phyloP scores from a whole-genome alignment of 345 rosid genomes.

The Acer saccharum region DNA sequence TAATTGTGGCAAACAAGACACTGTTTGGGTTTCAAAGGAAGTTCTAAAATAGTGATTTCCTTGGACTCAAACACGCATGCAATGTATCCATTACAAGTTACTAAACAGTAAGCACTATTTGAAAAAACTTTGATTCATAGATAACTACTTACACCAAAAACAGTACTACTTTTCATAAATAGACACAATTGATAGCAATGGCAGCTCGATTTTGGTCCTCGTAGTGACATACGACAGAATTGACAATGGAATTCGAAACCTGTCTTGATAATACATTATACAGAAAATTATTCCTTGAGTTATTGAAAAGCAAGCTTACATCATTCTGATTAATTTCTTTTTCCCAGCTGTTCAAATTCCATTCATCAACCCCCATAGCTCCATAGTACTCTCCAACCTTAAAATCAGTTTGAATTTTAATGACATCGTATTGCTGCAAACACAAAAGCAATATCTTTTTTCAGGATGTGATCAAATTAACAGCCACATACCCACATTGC shows the following conservation, averaged over 20 bases:
- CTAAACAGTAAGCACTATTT: background rate
- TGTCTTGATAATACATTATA: background rate
- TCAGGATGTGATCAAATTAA: slow-evolving; percentile 6
- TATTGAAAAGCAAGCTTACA: slow-evolving; percentile 43
- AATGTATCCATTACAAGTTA: background rate
- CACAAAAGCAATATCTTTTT: slow-evolving; percentile 11
- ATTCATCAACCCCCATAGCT: slow-evolving; percentile 73
- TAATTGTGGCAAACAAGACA: slow-evolving; percentile 6
- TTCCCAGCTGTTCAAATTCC: slow-evolving; percentile 65
- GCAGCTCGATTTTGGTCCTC: background rate
- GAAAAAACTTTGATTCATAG: background rate
- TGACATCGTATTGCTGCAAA: slow-evolving; percentile 72
- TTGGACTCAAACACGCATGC: background rate
- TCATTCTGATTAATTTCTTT: slow-evolving; percentile 62
- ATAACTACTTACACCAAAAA: background rate
- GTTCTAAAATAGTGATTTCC: background rate
- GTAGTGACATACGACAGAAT: background rate
- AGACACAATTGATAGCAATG: background rate
- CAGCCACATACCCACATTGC: background rate
- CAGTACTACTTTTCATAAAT: background rate
- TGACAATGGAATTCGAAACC: background rate
- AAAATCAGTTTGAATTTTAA: slow-evolving; percentile 42
- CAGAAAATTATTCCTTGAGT: background rate
- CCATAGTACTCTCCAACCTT: slow-evolving; percentile 73
- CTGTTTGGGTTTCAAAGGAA: background rate